Percentiles rank a stretch among this genome's conserved stretches.
These are phyloP conservation scores for Kwoniella sp. DNA, from an alignment of 768 basidiomycete species.

Conservation along the genomic window DNA sequence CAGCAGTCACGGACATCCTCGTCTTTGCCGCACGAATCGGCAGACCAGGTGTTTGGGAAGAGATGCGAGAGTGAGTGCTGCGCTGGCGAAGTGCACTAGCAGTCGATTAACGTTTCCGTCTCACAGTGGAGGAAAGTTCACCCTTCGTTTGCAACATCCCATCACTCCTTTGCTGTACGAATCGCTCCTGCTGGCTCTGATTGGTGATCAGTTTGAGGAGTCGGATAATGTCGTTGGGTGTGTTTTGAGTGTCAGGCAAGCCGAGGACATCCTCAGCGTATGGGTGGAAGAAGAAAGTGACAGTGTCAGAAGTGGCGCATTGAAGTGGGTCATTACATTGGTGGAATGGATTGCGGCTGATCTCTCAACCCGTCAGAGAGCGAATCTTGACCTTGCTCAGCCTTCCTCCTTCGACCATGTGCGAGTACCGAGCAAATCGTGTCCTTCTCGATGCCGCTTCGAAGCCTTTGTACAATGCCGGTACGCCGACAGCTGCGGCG, in stretches of 20 bases:
- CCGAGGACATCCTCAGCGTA: slow-evolving; percentile 86
- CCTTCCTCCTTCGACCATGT: slow-evolving; percentile 69
- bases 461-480: slow-evolving; percentile 16
- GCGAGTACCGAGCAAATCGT: slow-evolving; percentile 88
- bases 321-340: slow-evolving; percentile 60
- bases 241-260: slow-evolving; percentile 79
- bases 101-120: too few species aligned
- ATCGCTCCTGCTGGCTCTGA: slow-evolving; percentile 65
- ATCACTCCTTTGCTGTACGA: slow-evolving; percentile 39
- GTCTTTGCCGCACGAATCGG: slow-evolving; percentile 81
- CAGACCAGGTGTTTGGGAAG: slow-evolving; percentile 86
- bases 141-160: slow-evolving; percentile 76
- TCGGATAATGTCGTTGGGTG: slow-evolving; percentile 72
- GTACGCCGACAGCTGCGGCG: neutral
- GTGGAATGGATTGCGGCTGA: slow-evolving; percentile 3
- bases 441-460: slow-evolving; percentile 40
- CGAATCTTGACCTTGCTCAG: slow-evolving; percentile 70
- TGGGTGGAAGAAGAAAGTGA: slow-evolving; percentile 87
- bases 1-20: slow-evolving; percentile 88
- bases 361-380: slow-evolving; percentile 57
- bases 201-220: slow-evolving; percentile 81
- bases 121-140: slow-evolving; percentile 90
- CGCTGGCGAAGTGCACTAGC: too few species aligned
- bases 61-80: slow-evolving; percentile 65
- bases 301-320: slow-evolving; percentile 68